These are phyloP conservation scores for Populus pruinosa DNA, from an alignment of 345 rosid species.

Conservation along the genomic window DNA sequence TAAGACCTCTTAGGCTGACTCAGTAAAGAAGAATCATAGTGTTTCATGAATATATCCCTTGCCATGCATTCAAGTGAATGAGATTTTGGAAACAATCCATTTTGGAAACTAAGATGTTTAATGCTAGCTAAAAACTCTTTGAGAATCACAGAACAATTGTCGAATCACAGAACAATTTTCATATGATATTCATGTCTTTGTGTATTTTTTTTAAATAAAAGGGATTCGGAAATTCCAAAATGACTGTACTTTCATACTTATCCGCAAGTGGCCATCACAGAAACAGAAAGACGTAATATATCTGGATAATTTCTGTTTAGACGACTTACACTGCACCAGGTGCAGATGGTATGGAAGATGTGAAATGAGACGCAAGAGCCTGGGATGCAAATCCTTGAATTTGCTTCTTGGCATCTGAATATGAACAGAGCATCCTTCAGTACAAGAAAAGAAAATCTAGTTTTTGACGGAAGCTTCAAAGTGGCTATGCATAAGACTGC, in stretches of 20 bases:
- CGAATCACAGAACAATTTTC: not conserved
- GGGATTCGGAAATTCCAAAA: not conserved
- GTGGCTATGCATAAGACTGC: not conserved
- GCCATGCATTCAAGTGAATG: not conserved
- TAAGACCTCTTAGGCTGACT: not conserved
- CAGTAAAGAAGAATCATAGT: not conserved
- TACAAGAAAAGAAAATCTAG: not conserved
- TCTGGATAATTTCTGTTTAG: not conserved
- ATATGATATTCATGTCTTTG: not conserved
- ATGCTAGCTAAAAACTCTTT: not conserved
- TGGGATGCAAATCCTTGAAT: slow-evolving; percentile 32
- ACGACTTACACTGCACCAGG: slow-evolving; percentile 9
- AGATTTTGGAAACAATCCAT: not conserved
- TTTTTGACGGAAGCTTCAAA: not conserved
- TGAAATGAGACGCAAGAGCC: slow-evolving; percentile 20
- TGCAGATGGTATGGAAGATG: slow-evolving; percentile 19
- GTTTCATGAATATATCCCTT: slow-evolving; percentile 6
- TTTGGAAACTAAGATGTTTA: not conserved
- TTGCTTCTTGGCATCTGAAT: slow-evolving; percentile 60
- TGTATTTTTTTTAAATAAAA: not conserved
- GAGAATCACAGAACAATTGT: not conserved
- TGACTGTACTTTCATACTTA: not conserved
- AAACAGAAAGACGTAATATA: not conserved
- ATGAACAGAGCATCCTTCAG: not conserved
- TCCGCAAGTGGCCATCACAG: not conserved